Percentiles rank a stretch among this genome's conserved stretches.
Conservation (phyloP, 306 rosid species). For the Sesbania bispinosa region DNA sequence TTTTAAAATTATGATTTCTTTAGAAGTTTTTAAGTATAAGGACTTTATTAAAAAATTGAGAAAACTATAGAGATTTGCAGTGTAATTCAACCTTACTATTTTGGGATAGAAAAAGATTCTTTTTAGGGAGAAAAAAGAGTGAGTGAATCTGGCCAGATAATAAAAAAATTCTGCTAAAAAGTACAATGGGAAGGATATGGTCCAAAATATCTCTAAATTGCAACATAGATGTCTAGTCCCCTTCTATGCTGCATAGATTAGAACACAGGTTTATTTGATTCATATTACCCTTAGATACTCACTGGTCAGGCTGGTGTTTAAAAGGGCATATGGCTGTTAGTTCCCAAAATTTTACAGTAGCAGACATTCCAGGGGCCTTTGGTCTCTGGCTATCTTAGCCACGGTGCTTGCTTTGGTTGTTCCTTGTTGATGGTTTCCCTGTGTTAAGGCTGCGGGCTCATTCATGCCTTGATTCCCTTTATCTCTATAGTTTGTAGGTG, state of each 20-base stretch:
- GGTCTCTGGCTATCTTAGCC: not conserved
- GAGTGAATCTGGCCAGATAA: not conserved
- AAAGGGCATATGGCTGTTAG: not conserved
- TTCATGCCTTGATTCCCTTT: not conserved
- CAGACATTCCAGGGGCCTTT: not conserved
- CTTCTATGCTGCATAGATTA: not conserved
- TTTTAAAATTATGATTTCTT: too few relatives aligned
- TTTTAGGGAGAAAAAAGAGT: not conserved
- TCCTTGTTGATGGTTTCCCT: not conserved
- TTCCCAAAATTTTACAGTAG: not conserved
- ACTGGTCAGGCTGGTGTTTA: not conserved
- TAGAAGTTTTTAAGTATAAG: too few relatives aligned
- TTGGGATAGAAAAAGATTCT: not conserved
- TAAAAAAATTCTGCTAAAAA: not conserved
- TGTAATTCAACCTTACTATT: too few relatives aligned
- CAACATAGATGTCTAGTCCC: not conserved
- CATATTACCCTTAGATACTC: not conserved
- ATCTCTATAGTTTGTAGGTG: not conserved
- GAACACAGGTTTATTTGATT: not conserved
- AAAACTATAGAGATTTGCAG: too few relatives aligned
- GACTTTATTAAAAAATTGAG: too few relatives aligned
- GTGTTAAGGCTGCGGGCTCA: not conserved
- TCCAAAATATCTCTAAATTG: not conserved
- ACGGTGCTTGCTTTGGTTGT: not conserved
- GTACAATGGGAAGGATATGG: not conserved